Base-by-base conservation (phyloP, 1,284 basidiomycete species). In the Boletus subluridellus region DNA sequence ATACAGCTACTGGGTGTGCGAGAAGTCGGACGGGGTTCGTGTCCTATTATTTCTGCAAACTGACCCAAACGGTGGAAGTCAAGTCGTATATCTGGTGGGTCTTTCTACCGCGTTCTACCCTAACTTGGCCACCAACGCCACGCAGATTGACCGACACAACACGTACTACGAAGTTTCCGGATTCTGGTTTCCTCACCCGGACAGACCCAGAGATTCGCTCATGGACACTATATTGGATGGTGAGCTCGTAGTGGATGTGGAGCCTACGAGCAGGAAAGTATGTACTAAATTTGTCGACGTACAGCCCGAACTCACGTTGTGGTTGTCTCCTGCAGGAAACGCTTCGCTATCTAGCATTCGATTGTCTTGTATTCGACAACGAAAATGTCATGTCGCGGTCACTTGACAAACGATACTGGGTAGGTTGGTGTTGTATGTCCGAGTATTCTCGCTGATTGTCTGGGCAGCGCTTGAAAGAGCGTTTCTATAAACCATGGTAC, bases 11-110 rank as follows among this genome's bases (percentile, higher is more conserved):
- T 99, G 96, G 96, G 96, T 99, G 34, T 98, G 95, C 77, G 97
- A 99, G 77, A 99, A 99, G 79, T 97, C 95, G n/a, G 97, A 99
- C 71, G 97, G 97, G 3, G 77, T 98, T 54, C 86, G 97, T 45
- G 93, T 99, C 35, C 80, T 99, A 46, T 83, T 98, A 49, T 80
- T 97, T 60, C 82, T 99, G 52, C 82, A 89, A 44, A 90, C 93
- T 24, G 83, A 93, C 61, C 74, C 79, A 54, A 78, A 81, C 26
- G 74, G 80, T 10, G 79, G 80, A 41, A 81, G 79, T 32, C 95
- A 98, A 74, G 82, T 82, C 49, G 86, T 92, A 4, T 97, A 87
- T 75, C 79, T 97, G 32, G 95, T 96, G 64, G 61, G 89, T 52
- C 53, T 45, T 39, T 21, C 15, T 39, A 49, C 28, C 55, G 32